Evolutionary conservation across 192 early-diverging fungal species (phyloP).

Genomic region (Entomortierella parvispora): DNA sequence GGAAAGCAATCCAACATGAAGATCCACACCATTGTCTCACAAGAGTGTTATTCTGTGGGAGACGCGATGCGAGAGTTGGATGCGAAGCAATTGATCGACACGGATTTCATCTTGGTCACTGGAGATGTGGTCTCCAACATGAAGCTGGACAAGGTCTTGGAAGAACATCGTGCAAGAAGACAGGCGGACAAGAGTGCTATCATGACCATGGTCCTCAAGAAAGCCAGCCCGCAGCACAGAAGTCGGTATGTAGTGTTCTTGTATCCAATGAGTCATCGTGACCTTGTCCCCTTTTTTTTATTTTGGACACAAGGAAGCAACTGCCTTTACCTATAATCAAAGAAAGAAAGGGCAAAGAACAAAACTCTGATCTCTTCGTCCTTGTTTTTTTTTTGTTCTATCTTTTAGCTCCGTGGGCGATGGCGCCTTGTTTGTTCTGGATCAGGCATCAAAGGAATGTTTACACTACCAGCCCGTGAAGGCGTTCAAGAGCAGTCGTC

Average conservation of each 20-base stretch:
- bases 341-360: not conserved
- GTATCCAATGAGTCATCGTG: slow-evolving; percentile 24
- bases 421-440: slow-evolving; percentile 88
- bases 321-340: no score
- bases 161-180: slow-evolving; percentile 84
- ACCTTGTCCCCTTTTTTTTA: slow-evolving; percentile 11
- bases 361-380: not conserved
- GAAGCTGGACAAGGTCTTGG: slow-evolving; percentile 76
- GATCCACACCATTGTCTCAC: slow-evolving; percentile 77
- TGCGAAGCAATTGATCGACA: slow-evolving; percentile 75
- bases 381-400: not conserved
- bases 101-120: slow-evolving; percentile 92
- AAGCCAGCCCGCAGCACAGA: slow-evolving; percentile 60
- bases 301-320: no score
- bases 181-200: slow-evolving; percentile 83
- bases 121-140: slow-evolving; percentile 94
- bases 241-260: slow-evolving; percentile 39
- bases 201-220: slow-evolving; percentile 94
- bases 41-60: slow-evolving; percentile 82
- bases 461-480: slow-evolving; percentile 79
- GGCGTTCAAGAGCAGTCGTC: slow-evolving; percentile 64
- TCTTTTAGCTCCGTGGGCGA: slow-evolving; percentile 64
- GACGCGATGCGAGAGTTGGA: slow-evolving; percentile 95
- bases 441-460: slow-evolving; percentile 80
- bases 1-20: slow-evolving; percentile 70